phyloP scores from a whole-genome alignment of 1,284 basidiomycete species.

The Clitocybe nebularis region DNA sequence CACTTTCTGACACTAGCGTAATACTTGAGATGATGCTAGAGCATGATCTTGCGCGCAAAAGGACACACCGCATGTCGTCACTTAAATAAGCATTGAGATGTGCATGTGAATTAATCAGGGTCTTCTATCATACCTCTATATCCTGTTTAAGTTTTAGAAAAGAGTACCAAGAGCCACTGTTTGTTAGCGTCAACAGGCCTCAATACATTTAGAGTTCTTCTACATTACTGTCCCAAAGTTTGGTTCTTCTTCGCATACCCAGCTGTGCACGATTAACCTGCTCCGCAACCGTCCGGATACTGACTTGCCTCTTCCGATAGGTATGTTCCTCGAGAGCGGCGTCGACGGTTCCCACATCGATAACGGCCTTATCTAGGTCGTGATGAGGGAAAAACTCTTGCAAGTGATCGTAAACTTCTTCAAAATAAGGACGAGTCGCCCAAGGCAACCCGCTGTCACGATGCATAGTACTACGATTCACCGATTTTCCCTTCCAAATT shows the following conservation, averaged over 20 bases:
- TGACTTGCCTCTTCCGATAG: slow-evolving; percentile 31
- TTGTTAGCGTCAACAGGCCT: no score
- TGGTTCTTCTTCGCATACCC: slow-evolving; percentile 64
- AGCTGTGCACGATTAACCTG: slow-evolving; percentile 30
- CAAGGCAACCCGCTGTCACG: slow-evolving; percentile 30
- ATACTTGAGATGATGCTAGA: no score
- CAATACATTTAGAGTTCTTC: slow-evolving; percentile 69
- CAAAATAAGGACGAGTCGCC: slow-evolving; percentile 70
- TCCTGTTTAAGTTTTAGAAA: no score
- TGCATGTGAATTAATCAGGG: no score
- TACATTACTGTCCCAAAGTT: slow-evolving; percentile 84
- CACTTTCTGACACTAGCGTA: no score
- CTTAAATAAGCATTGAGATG: no score
- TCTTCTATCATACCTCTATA: no score
- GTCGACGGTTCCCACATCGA: slow-evolving; percentile 40
- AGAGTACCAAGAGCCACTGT: no score
- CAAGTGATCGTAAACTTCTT: slow-evolving; percentile 83
- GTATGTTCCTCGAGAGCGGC: slow-evolving; percentile 27
- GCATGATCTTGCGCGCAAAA: no score
- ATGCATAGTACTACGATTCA: slow-evolving; percentile 36
- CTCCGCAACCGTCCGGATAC: slow-evolving; percentile 84
- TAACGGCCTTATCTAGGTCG: slow-evolving; percentile 83
- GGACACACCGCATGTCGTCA: no score
- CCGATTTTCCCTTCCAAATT: slow-evolving; percentile 15
- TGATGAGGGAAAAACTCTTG: slow-evolving; percentile 90